These are phyloP conservation scores for Pseudonitzschia pungens DNA, from an alignment of 108 stramenopile species.

Conservation along the genomic window DNA sequence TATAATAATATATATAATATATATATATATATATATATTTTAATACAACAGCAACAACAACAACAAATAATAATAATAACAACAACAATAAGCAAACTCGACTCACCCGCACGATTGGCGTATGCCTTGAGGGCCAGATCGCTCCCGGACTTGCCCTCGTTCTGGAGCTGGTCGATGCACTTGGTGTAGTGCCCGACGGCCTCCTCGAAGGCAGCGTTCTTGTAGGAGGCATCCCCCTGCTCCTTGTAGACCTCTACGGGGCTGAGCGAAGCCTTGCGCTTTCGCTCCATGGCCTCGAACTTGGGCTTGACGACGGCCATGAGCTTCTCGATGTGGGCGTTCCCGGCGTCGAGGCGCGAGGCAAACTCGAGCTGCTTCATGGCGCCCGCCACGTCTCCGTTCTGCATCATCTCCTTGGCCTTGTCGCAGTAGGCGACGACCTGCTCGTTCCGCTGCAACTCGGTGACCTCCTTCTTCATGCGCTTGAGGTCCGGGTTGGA, in stretches of 20 bases:
- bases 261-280: slow-evolving; percentile 79
- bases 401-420: slow-evolving; percentile 86
- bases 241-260: slow-evolving; percentile 92
- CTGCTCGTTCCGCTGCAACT: slow-evolving; percentile 86
- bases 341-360: slow-evolving; percentile 92
- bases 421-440: slow-evolving; percentile 81
- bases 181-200: slow-evolving; percentile 94
- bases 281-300: slow-evolving; percentile 85
- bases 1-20: no score
- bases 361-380: slow-evolving; percentile 91
- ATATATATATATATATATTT: no score
- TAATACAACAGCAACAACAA: no score
- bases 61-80: no score
- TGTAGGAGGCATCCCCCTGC: slow-evolving; percentile 93
- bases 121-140: slow-evolving; percentile 93
- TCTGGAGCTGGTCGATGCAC: slow-evolving; percentile 82
- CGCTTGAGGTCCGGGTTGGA: slow-evolving; percentile 85
- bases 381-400: slow-evolving; percentile 86
- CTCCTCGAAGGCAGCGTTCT: slow-evolving; percentile 78
- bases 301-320: slow-evolving; percentile 88
- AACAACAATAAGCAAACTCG: no score
- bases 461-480: slow-evolving; percentile 90
- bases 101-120: slow-evolving; percentile 85
- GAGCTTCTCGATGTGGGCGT: slow-evolving; percentile 84
- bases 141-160: slow-evolving; percentile 60